Base-by-base conservation (phyloP, 495 filamentous ascomycete genomes). In the Cairneyella variabilis region DNA sequence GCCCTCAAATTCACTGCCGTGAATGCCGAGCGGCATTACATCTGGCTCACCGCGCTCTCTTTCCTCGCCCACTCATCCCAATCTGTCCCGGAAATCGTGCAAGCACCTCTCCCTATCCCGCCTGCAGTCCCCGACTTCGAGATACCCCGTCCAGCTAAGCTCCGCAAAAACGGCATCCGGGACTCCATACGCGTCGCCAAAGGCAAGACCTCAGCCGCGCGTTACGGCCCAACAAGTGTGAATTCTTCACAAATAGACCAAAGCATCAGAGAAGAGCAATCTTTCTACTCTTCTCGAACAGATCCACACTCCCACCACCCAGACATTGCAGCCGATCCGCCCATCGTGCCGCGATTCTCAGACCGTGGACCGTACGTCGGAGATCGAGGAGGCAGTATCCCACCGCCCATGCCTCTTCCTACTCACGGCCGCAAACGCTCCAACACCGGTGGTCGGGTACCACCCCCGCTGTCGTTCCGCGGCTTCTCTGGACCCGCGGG, bases 1-100 rank as follows among this genome's bases (percentile, higher is more conserved):
- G 93, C 93, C 25, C 80, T 98, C 45, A 98, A 98, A 67, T 96
- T 98, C 69, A 98, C 95, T 0, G 90, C 92, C 12, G 71, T 79
- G 14, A 84, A 80, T 12, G 72, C 81, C 25, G 93, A 97, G 53
- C 83, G 95, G 16, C 93, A 98, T 69, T 96, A 95, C 59, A 76
- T 97, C 52, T 98, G 93, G 93, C 73, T 98, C 14, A 95, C 87
- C 28, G 89, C 93, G 2, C 75, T 98, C 12, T 96, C 91, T 1
- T 98, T 97, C 77, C 73, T 98, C 34, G 90, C 90, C 25, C 90
- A 96, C 64, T 91, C 91, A 3, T 75, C 83, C 21, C 85, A 84
- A 63, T 79, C 83, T 44, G 83, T 85, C 28, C 81, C 87, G 0
- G 82, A 89, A 22, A 83, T 88, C 37, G 68, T 91, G 16, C 71